Evolutionary conservation across 305 asterid species (phyloP), one percentile per base, ranked within the genome.

Genomic region (Lippia alba): DNA sequence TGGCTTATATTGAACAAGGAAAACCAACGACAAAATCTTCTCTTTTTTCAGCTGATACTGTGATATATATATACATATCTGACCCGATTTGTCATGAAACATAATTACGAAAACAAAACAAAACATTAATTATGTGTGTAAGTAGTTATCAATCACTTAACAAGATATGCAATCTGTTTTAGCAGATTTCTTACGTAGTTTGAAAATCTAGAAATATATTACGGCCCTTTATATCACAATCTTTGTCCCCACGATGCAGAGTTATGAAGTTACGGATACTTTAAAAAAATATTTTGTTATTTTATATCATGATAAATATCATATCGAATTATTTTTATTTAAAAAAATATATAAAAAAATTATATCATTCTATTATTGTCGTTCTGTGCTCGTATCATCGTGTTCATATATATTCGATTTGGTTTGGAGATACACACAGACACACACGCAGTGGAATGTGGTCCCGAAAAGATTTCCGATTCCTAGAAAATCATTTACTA

Each of bases 381-480:
- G 30, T 24, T 1, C 30, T 24, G 1, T 24, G 30, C 30, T 24
- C 30, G 30, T 24, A 24, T 24, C 3, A 24, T 24, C 30, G 3
- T 24, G 30, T 24, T 24, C n/a, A n/a, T 44, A 4, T 49, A 49
- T 61, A 61, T 54, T 56, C 50, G 32, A 57, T 77, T 63, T 71
- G n/a, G 7, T 65, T 69, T n/a, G 54, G 41, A 50, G 24, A 24
- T 49, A 68, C 40, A 36, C 41, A 36, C 41, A 36, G 4, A 34
- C 40, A 8, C 41, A 36, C 41, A 36, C 41, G 9, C 41, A 36
- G 8, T 36, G 9, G 9, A 36, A 4, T 18, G 84, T 82, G 87
- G 87, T 80, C 84, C 87, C 87, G 7, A 67, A 69, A 71, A 82
- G 80, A 80, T 77, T 65, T 77, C 18, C 34, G 17, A 8, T 76